Percentiles rank a stretch among this genome's conserved stretches.
These are phyloP conservation scores for Metschnikowia similis DNA, from an alignment of 805 yeast species.

Conservation along the genomic window DNA sequence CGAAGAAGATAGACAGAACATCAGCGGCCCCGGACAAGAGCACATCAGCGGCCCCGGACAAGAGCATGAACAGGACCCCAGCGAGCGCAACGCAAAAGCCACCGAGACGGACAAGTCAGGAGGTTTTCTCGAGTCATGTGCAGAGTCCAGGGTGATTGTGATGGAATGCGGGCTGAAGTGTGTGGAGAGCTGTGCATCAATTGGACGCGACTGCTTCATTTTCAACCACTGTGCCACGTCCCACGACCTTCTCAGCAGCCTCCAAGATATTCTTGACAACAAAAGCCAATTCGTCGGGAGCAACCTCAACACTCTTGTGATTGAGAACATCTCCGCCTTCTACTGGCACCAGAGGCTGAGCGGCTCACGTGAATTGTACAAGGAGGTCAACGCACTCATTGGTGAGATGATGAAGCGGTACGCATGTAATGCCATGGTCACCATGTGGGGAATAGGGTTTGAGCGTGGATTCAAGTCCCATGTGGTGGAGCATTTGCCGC, in stretches of 20 bases:
- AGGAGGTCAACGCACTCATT: conserved; percentile 11
- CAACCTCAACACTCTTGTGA: conserved; percentile 20
- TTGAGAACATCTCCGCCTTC: conserved; percentile 33
- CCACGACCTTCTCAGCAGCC: conserved; percentile 1
- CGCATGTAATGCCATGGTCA: conserved; percentile 26
- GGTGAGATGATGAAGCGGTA: conserved; percentile 15
- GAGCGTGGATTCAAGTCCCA: conserved; percentile 28
- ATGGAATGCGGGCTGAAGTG: conserved; percentile 8
- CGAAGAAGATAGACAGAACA: too few species aligned
- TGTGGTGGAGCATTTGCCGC: not conserved
- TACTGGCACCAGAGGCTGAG: conserved; percentile 26
- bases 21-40: too few species aligned
- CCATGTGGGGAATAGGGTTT: conserved; percentile 25
- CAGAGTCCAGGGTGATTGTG: not conserved
- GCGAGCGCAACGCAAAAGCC: too few species aligned
- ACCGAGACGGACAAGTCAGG: not conserved
- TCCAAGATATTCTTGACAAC: conserved; percentile 4
- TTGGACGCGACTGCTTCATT: not conserved
- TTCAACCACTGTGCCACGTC: conserved; percentile 4
- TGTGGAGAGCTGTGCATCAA: not conserved
- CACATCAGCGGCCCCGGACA: too few species aligned
- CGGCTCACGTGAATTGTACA: conserved; percentile 9
- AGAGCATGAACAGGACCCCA: too few species aligned
- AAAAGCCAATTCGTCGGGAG: not conserved
- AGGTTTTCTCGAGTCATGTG: not conserved